A percentile compares a stretch with the other conserved stretches of the same genome.
Conservation (phyloP, 306 rosid genomes). For the Canavalia ensiformis region DNA sequence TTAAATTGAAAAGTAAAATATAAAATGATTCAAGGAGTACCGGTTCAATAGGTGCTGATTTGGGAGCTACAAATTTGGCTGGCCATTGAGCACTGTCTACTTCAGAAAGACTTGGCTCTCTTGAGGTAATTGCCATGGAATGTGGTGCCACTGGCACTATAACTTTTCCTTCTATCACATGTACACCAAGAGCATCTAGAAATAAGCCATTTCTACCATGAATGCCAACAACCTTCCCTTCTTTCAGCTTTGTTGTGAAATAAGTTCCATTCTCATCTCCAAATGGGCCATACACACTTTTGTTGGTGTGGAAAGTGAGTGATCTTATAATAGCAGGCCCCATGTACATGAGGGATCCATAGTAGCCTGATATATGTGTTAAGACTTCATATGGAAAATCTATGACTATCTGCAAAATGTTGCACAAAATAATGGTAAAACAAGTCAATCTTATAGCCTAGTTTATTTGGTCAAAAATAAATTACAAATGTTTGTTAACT, state of each 20-base stretch:
- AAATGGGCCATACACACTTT: slow-evolving; percentile 73
- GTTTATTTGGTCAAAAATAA: background rate
- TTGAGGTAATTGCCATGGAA: slow-evolving; percentile 50
- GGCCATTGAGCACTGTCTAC: slow-evolving; percentile 60
- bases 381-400: slow-evolving; percentile 83
- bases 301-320: slow-evolving; percentile 79
- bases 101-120: slow-evolving; percentile 57
- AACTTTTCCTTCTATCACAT: slow-evolving; percentile 76
- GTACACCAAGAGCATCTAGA: slow-evolving; percentile 87
- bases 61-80: slow-evolving; percentile 57
- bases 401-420: slow-evolving; percentile 70
- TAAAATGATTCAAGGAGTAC: slow-evolving; percentile 51
- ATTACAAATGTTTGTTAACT: slow-evolving; percentile 18
- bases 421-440: slow-evolving; percentile 15
- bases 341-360: slow-evolving; percentile 80
- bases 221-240: slow-evolving; percentile 84
- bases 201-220: slow-evolving; percentile 90
- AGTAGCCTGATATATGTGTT: slow-evolving; percentile 83
- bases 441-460: background rate
- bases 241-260: slow-evolving; percentile 71
- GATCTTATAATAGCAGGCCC: slow-evolving; percentile 80
- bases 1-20: background rate
- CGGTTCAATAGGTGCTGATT: slow-evolving; percentile 67
- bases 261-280: slow-evolving; percentile 85
- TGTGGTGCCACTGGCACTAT: slow-evolving; percentile 53